Evolutionary conservation across 176 grass and related monocot species (phyloP).

Genomic region (Themeda triandra): DNA sequence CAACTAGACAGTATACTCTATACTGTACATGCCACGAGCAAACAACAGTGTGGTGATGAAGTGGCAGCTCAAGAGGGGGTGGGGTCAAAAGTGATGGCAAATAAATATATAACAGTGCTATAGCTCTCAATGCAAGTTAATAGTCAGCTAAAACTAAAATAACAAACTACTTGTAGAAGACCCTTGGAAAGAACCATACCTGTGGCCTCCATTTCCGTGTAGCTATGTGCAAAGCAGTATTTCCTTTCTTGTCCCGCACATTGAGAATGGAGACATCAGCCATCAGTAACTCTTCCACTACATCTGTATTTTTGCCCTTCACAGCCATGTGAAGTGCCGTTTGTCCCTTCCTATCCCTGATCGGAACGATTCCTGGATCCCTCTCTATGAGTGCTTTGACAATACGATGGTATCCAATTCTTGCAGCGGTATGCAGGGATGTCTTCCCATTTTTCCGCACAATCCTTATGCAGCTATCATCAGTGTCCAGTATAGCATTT

Average conservation of each 20-base stretch:
- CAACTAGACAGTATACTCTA: not conserved
- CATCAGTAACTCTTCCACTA: constrained; percentile 80
- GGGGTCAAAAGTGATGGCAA: not conserved
- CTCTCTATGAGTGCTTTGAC: constrained; percentile 74
- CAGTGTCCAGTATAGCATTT: constrained; percentile 69
- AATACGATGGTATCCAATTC: constrained; percentile 76
- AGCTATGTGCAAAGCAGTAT: constrained; percentile 92
- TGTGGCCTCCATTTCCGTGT: constrained; percentile 99
- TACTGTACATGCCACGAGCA: not conserved
- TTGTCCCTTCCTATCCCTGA: constrained; percentile 93
- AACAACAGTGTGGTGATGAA: not conserved
- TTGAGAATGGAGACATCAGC: constrained; percentile 90
- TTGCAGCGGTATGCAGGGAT: constrained; percentile 69
- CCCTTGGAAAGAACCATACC: constrained; percentile 47
- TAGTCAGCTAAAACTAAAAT: not conserved
- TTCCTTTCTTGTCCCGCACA: constrained; percentile 88
- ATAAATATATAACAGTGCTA: not conserved
- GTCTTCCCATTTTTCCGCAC: constrained; percentile 96
- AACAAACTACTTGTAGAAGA: not conserved
- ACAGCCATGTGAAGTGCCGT: constrained; percentile 99
- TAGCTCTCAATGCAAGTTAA: not conserved
- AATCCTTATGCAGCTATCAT: constrained; percentile 60
- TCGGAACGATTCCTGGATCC: constrained; percentile 72
- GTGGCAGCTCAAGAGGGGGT: not conserved
- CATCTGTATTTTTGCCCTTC: constrained; percentile 90